Base-by-base conservation (phyloP, 2,329 filamentous ascomycete species). In the Trichoderma atrobrunneum region DNA sequence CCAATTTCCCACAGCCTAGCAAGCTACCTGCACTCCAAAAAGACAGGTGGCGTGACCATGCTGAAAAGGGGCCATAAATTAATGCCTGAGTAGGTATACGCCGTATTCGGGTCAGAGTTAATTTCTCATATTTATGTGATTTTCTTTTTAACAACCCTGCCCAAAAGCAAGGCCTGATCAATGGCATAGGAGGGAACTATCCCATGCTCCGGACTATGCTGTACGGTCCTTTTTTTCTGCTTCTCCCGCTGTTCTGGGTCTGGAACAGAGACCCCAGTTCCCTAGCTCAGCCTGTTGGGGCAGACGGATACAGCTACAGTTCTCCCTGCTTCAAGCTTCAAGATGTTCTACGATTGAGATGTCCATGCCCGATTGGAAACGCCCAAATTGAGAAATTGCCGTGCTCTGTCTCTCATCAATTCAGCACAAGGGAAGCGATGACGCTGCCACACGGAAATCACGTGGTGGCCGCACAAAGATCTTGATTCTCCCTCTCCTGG, bases 1-100 rank as follows among this genome's bases (percentile, higher is more conserved):
- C 59, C 18, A 71, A 71, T 71, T 71, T 71, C 68, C 59, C 68
- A 57, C 43, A 48, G 51, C 68, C 68, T 61, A 54, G 66, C 66
- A 60, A 60, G 57, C 57, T 60, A 54, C 66, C 66, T 59, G 66
- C 66, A 62, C 66, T 67, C 39, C 66, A 54, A 54, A 62, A 70
- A 62, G 57, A 70, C 66, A 70, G 66, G 66, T 70, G 66, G 66
- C 66, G 66, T 70, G 66, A 70, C 66, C 66, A 70, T 70, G 57
- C 66, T 70, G 66, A 54, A 70, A 70, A 70, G 66, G 66, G 66
- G 66, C 48, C 57, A 28, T 70, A 34, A 59, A 36, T 54, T 62
- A 62, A 70, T 70, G 66, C 66, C 66, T 54, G 57, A 62, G 57
- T 70, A 70, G 66, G 66, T 36, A 61, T 65, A 70, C 66, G 57